Conservation (phyloP, 352 stramenopile genomes). For the Pythium folliculosum region DNA sequence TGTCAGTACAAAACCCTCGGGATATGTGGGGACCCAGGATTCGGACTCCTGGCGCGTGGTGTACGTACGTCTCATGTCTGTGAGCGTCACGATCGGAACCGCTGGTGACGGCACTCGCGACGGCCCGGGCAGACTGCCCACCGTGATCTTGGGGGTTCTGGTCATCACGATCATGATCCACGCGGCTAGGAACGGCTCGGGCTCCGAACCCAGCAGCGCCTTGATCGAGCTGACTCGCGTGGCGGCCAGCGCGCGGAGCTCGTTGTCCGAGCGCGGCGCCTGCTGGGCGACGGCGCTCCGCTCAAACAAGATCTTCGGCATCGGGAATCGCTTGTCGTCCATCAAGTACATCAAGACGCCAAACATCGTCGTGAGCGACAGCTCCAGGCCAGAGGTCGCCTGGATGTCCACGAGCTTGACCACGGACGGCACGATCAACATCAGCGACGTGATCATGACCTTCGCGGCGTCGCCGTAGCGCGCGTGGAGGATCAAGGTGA, state of each 20-base stretch:
- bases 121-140: too few species aligned
- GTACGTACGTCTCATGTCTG: not conserved
- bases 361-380: not conserved
- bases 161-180: slow-evolving; percentile 18
- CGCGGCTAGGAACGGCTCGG: slow-evolving; percentile 9
- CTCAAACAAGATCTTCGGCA: not conserved
- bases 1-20: not conserved
- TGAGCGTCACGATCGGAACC: not conserved
- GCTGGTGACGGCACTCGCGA: not conserved
- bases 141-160: not conserved
- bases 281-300: not conserved
- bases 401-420: slow-evolving; percentile 4
- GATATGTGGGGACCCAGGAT: too few species aligned
- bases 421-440: slow-evolving; percentile 23
- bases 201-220: slow-evolving; percentile 12
- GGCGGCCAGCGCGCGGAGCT: not conserved
- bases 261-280: not conserved
- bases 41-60: too few species aligned
- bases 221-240: slow-evolving; percentile 6
- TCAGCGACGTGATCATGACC: slow-evolving; percentile 26
- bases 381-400: not conserved
- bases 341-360: slow-evolving; percentile 1
- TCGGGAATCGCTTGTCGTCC: slow-evolving; percentile 8
- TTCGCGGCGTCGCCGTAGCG: slow-evolving; percentile 36
- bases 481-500: slow-evolving; percentile 40